Evolutionary conservation across 2,329 filamentous ascomycete species (phyloP), one percentile per base, ranked within the genome.

Genomic region (Calonectria henricotiae): DNA sequence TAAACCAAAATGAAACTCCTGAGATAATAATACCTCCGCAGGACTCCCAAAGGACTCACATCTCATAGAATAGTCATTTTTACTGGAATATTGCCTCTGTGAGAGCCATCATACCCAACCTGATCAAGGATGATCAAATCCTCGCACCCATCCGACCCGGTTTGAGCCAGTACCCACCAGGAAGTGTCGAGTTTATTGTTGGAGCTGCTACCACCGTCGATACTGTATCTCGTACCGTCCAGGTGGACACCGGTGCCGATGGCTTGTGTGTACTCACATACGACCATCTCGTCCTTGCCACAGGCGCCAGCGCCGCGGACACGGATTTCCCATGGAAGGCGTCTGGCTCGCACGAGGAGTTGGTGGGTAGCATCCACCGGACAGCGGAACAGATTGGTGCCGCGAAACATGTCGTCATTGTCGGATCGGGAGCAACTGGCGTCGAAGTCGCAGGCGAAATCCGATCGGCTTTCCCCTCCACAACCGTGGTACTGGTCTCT

Each of bases 1-100:
- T 46, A 12, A 37, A 43, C 27, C 13, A 5, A 25, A 9, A 46
- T n/a, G 32, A 25, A 27, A 43, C 47, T 20, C 2, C 20, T 15
- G 2, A 27, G 15, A 35, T 20, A 17, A 7, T 30, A 32, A 51
- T 32, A n/a, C 2, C 11, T 9, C 9, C 1, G 20, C 32, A 39
- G 35, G 46, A 58, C 43, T 66, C 58, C 65, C 27, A 69, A 39
- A 17, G 61, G 37, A 4, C 62, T 73, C n/a, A 73, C 49, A 46
- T 51, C 44, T 27, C 37, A 47, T 68, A 89, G 86, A 89, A 85
- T 74, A 86, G 83, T 71, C 87, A 90, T 74, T 87, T 90, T 73
- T 90, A 85, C 82, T 89, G 88, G 88, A 89, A 89, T 79, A 66
- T 89, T 5, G 88, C 87, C 30, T 85, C 88, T 1, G 85, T 89